phyloP scores from a whole-genome alignment of 805 yeast genomes.

The Schwanniomyces vanrijiae region DNA sequence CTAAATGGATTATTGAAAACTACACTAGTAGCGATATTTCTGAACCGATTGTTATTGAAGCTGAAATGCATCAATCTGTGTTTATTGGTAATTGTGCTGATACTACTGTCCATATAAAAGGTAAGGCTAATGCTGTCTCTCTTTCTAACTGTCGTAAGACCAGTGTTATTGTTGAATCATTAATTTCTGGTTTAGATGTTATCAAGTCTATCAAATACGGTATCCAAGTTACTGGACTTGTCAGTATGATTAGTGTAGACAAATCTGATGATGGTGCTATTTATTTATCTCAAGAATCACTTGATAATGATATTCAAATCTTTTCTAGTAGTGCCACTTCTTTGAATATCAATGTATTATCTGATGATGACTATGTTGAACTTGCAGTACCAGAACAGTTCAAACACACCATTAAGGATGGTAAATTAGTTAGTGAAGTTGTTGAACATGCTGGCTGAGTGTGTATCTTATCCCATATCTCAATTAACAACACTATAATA shows the following conservation, averaged over 20 bases:
- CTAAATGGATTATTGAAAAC: conserved; percentile 83
- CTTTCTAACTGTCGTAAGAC: conserved; percentile 68
- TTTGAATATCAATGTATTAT: conserved; percentile 81
- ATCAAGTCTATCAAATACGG: conserved; percentile 82
- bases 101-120: conserved; percentile 77
- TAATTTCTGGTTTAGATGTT: conserved; percentile 85
- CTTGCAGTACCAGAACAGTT: conserved; percentile 90
- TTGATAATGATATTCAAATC: conserved; percentile 62
- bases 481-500: too few species aligned
- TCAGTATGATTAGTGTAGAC: conserved; percentile 85
- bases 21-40: conserved; percentile 50
- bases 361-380: conserved; percentile 72
- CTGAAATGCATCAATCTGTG: conserved; percentile 82
- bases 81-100: conserved; percentile 81
- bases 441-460: conserved; percentile 80
- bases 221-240: conserved; percentile 76
- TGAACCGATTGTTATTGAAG: conserved; percentile 69
- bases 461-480: too few species aligned
- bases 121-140: conserved; percentile 88
- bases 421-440: conserved; percentile 65
- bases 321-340: conserved; percentile 85
- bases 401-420: conserved; percentile 63
- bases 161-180: conserved; percentile 79
- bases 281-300: conserved; percentile 71
- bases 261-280: conserved; percentile 84